Percentiles rank a stretch among this genome's conserved stretches.
These are phyloP conservation scores for Brassica cretica DNA, from an alignment of 345 rosid genomes.

Conservation along the genomic window DNA sequence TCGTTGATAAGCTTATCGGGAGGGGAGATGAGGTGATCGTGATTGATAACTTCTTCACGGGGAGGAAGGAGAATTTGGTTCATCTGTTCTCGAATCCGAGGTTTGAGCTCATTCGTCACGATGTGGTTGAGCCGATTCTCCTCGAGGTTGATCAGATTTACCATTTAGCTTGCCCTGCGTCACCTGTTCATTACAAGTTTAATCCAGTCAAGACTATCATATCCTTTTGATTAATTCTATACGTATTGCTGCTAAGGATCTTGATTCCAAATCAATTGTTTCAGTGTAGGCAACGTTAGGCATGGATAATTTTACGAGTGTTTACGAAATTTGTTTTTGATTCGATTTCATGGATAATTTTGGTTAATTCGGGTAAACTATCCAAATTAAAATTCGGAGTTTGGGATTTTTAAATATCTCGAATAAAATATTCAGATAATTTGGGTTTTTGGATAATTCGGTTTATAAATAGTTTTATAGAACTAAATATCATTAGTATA, in stretches of 20 bases:
- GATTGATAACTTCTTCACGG: conserved; percentile 1
- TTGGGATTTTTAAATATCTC: too few relatives aligned
- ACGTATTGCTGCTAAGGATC: background rate
- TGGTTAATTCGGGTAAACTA: too few relatives aligned
- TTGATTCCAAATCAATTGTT: too few relatives aligned
- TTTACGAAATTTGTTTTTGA: too few relatives aligned
- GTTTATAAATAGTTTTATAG: too few relatives aligned
- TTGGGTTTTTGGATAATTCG: too few relatives aligned
- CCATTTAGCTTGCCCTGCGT: conserved; percentile 98
- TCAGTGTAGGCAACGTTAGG: background rate
- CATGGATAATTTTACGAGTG: too few relatives aligned
- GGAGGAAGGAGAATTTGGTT: background rate
- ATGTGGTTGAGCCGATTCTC: conserved; percentile 94
- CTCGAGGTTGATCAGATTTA: conserved; percentile 99
- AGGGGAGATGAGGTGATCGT: background rate
- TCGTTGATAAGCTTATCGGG: background rate
- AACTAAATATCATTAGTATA: too few relatives aligned
- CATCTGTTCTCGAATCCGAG: conserved; percentile 53
- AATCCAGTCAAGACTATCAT: conserved; percentile 98
- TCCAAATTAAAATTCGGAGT: too few relatives aligned
- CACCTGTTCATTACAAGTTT: conserved; percentile 95
- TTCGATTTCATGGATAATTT: too few relatives aligned
- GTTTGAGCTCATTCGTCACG: conserved; percentile 94
- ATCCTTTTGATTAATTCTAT: conserved; percentile 50
- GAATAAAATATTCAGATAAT: too few relatives aligned